A percentile compares a stretch with the other conserved stretches of the same genome.
Evolutionary conservation across 75 land plant genomes (phyloP).

Genomic region (Chamaecyparis obtusa): DNA sequence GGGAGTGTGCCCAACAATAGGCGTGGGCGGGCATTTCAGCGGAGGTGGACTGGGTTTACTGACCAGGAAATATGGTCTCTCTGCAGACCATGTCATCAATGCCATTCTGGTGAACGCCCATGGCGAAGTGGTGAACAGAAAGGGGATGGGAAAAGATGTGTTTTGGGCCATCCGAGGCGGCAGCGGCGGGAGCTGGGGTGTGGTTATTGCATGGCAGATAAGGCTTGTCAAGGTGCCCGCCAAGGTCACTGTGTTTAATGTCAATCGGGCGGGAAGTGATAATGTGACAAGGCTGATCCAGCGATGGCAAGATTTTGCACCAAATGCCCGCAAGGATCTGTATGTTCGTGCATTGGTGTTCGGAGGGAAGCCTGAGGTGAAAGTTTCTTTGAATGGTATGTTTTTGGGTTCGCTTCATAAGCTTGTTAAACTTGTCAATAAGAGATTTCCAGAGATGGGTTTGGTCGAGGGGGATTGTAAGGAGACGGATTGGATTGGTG

Average conservation of each 20-base stretch:
- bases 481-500: slow-evolving; percentile 22
- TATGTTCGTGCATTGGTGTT: slow-evolving; percentile 21
- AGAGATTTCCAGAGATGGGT: slow-evolving; percentile 25
- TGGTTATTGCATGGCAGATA: slow-evolving; percentile 32
- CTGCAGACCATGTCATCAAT: slow-evolving; percentile 37
- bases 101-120: slow-evolving; percentile 24
- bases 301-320: slow-evolving; percentile 43
- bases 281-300: slow-evolving; percentile 15
- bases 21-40: slow-evolving; percentile 43
- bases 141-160: slow-evolving; percentile 34
- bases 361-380: background rate
- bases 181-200: slow-evolving; percentile 35
- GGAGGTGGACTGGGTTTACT: slow-evolving; percentile 42
- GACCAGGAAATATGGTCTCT: slow-evolving; percentile 27
- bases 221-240: slow-evolving; percentile 34
- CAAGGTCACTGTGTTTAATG: slow-evolving; percentile 28
- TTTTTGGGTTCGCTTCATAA: slow-evolving; percentile 24
- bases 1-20: slow-evolving; percentile 43
- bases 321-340: slow-evolving; percentile 11
- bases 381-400: slow-evolving; percentile 17
- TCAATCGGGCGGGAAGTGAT: slow-evolving; percentile 12
- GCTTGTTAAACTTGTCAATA: slow-evolving; percentile 11
- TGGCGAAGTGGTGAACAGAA: slow-evolving; percentile 24
- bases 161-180: slow-evolving; percentile 57
- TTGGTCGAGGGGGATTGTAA: slow-evolving; percentile 14